Conservation (phyloP, 179 eudicot species). For the Monotropa hypopitys region DNA sequence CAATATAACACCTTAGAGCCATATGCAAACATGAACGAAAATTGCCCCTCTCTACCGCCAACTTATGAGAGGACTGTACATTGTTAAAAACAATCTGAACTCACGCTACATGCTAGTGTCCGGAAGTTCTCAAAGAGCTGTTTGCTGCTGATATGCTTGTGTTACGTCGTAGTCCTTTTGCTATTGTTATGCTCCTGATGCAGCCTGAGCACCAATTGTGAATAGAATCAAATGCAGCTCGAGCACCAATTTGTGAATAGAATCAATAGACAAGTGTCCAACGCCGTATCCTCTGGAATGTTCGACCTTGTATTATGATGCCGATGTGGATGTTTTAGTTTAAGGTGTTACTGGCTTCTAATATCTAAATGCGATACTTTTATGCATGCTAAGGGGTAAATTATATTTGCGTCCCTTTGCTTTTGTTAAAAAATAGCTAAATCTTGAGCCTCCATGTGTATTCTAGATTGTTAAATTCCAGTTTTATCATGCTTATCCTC, state of each 20-base stretch:
- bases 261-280: neutral
- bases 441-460: neutral
- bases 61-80: slow-evolving; percentile 66
- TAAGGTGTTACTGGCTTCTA: neutral
- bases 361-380: neutral
- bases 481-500: neutral
- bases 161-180: neutral
- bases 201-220: neutral
- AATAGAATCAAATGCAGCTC: slow-evolving; percentile 1
- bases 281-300: neutral
- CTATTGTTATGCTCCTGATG: neutral
- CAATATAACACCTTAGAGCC: slow-evolving; percentile 68
- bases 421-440: neutral
- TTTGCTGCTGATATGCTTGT: slow-evolving; percentile 1
- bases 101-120: neutral
- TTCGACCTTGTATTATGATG: neutral
- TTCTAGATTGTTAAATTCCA: neutral
- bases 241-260: neutral
- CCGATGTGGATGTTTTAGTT: neutral
- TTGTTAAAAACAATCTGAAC: slow-evolving; percentile 24
- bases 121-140: neutral
- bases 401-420: too few relatives aligned
- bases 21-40: slow-evolving; percentile 85
- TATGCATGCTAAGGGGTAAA: too few relatives aligned
- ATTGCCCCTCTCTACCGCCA: slow-evolving; percentile 88